A percentile compares a stretch with the other conserved stretches of the same genome.
Conservation (phyloP, 2,329 filamentous ascomycete species). For the Aureobasidium sp. region DNA sequence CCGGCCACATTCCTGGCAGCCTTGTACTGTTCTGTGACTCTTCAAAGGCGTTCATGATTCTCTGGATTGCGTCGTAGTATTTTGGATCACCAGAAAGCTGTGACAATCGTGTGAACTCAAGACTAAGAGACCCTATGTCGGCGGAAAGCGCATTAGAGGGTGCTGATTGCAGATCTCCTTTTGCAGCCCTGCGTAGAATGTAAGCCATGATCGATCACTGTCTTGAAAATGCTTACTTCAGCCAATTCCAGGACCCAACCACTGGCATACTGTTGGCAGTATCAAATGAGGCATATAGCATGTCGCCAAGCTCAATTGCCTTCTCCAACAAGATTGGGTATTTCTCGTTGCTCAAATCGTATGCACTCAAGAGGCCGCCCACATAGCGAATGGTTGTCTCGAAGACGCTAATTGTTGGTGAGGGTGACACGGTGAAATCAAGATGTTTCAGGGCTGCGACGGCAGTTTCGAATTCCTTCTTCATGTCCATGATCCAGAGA, state of each 20-base stretch:
- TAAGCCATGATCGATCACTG: background rate
- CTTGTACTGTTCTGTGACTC: conserved; percentile 47
- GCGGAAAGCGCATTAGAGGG: conserved; percentile 36
- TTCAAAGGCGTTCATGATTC: conserved; percentile 52
- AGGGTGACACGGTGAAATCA: conserved; percentile 50
- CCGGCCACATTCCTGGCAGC: conserved; percentile 58
- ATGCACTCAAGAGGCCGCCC: conserved; percentile 62
- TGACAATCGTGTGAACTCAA: conserved; percentile 59
- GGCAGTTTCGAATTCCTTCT: conserved; percentile 58
- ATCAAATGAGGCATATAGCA: conserved; percentile 61
- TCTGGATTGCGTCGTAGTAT: conserved; percentile 56
- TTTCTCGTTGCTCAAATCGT: conserved; percentile 55
- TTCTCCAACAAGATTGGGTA: conserved; percentile 52
- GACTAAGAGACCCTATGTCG: conserved; percentile 51
- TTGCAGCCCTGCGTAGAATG: conserved; percentile 12
- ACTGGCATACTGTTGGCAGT: conserved; percentile 62
- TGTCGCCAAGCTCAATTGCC: conserved; percentile 55
- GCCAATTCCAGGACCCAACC: conserved; percentile 52
- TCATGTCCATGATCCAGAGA: conserved; percentile 66
- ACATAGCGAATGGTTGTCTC: conserved; percentile 67
- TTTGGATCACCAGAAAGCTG: conserved; percentile 55
- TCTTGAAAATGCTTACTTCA: conserved; percentile 19
- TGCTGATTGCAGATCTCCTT: conserved; percentile 26
- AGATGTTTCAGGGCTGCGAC: conserved; percentile 52
- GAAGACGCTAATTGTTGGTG: conserved; percentile 56